Evolutionary conservation across 345 rosid genomes (phyloP), one percentile per base, ranked within the genome.

Genomic region (Eutrema heterophyllum): DNA sequence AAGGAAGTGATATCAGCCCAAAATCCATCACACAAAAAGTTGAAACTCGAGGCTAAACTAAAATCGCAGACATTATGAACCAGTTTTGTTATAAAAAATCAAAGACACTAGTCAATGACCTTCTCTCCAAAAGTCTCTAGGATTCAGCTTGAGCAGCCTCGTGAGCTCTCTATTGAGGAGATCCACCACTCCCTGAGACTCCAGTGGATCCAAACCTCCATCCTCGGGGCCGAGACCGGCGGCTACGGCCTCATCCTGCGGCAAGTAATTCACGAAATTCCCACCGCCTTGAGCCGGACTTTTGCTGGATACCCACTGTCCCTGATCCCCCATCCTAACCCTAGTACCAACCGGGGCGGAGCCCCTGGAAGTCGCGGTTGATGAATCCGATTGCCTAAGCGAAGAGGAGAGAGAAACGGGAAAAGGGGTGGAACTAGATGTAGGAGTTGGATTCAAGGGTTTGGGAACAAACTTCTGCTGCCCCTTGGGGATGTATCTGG

Each of bases 171-270:
- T 83, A 68, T 88, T 95, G 70, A 92, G 82, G 27, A 95, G 89
- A 88, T 95, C 97, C 67, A 92, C 97, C 15, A 92, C 97, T 62
- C 92, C 77, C 84, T 95, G 97, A 26, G 99, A 95, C 82, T 92
- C 99, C 54, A 88, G 81, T 0, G 97, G 86, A 84, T 95, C 99
- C 77, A 87, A 67, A 33, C 96, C 97, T 36, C 99, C 99, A 49
- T 86, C 87, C 6, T 86, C 89, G 10, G 96, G 80, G 14, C 87
- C 86, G 0, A 90, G 81, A 5, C 99, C 99, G 0, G 88, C 82
- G 0, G 97, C 99, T 57, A 95, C 88, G 2, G 97, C 97, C 80
- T 95, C 99, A 29, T 95, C 99, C 71, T 92, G 99, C 9, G 92
- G 99, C 79, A 95, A 84, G 87, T 92, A 95, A 73, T 79, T 84